Evolutionary conservation across 108 stramenopile species (phyloP).

Genomic region (Asterionellopsis glacialis): DNA sequence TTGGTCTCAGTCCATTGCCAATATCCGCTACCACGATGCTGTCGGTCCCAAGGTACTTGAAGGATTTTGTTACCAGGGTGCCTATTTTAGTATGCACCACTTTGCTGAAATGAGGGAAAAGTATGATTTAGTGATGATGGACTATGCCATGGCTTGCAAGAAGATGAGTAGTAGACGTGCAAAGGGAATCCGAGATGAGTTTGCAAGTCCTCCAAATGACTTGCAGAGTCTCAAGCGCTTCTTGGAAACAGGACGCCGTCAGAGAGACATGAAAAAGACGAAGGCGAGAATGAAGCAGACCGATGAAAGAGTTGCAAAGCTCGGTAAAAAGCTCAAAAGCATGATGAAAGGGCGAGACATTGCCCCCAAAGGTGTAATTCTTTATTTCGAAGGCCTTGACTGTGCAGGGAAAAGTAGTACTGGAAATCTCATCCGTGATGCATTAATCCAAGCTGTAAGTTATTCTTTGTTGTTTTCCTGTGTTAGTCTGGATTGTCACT

Average conservation of each 20-base stretch:
- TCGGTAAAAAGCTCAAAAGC: not conserved
- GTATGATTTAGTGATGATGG: conserved; percentile 37
- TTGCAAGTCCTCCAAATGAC: conserved; percentile 47
- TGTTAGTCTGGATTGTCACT: too few relatives aligned
- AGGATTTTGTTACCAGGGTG: conserved; percentile 55
- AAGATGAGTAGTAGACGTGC: conserved; percentile 22
- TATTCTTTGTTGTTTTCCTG: too few relatives aligned
- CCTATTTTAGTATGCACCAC: conserved; percentile 65
- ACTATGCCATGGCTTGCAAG: conserved; percentile 51
- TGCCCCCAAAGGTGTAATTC: conserved; percentile 67
- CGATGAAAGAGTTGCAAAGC: not conserved
- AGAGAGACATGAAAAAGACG: not conserved
- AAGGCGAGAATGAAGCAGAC: not conserved
- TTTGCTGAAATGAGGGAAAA: conserved; percentile 57
- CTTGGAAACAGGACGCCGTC: conserved; percentile 22
- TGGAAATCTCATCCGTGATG: conserved; percentile 50
- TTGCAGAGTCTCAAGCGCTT: conserved; percentile 56
- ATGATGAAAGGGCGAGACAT: not conserved
- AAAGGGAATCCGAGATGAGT: not conserved
- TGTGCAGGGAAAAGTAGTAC: conserved; percentile 70
- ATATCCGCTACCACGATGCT: not conserved
- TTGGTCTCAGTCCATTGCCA: not conserved
- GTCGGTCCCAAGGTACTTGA: conserved; percentile 3
- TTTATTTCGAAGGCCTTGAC: conserved; percentile 79
- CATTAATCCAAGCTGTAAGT: conserved; percentile 15